Evolutionary conservation across 2,329 filamentous ascomycete species (phyloP), one percentile per base, ranked within the genome.

Genomic region (Arthrobotrys entomopaga): DNA sequence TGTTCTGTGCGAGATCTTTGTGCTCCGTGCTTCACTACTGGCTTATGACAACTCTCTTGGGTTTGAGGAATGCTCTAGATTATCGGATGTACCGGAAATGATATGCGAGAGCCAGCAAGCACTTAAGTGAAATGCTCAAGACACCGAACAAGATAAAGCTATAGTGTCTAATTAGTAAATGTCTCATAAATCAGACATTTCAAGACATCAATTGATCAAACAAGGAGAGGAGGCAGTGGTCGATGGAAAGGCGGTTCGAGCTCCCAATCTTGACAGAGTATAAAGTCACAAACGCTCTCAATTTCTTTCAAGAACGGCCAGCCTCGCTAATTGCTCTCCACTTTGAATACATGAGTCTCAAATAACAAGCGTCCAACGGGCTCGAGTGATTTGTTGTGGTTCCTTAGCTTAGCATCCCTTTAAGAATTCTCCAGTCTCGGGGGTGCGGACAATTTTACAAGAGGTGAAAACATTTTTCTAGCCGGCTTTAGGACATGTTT

Each of bases 271-370:
- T n/a, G 42, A n/a, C 13, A 46, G 16, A 16, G 3, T 46, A n/a
- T 50, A 11, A 13, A 22, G 15, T 34, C 50, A 29, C 13, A 34
- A 19, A 34, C 24, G 5, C 19, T 16, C 43, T 38, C 40, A 29
- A 26, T 24, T 54, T 38, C 40, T 52, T 49, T 65, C 46, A 57
- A 65, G 61, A 65, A 65, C 38, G 26, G 52, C 57, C 38, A 65
- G 42, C 34, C 50, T 46, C 16, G 38, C 49, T 42, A 57, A 38
- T n/a, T 24, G 7, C 61, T 22, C 24, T 57, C 26, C 8, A 26
- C 42, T 26, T 65, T 49, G 10, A 57, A 40, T 10, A 64, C 48
- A 38, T 65, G 61, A 26, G 57, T 49, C 34, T 56, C 52, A 11
- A 40, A 57, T 15, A 50, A 50, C 61, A 20, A 50, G 26, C 61